Conservation (phyloP, 306 rosid genomes). For the Vachellia pachyceras region DNA sequence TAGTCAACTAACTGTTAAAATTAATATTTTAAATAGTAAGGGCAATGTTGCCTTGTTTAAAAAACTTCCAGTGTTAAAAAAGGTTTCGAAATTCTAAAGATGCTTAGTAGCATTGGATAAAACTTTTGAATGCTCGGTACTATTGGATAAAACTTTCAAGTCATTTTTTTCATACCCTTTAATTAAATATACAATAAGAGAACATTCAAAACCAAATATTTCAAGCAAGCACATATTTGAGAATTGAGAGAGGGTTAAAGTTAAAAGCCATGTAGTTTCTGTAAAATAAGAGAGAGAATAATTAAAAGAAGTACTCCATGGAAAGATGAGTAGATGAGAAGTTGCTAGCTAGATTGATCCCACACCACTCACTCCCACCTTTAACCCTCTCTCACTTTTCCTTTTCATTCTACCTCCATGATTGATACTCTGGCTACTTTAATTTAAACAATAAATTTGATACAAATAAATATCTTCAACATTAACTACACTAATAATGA, state of each 20-base stretch:
- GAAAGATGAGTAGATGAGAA: constrained; percentile 4
- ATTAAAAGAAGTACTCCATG: background rate
- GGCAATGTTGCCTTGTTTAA: too few species aligned
- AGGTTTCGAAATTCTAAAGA: too few species aligned
- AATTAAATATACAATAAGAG: background rate
- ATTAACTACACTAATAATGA: background rate
- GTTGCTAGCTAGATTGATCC: background rate
- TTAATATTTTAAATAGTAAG: too few species aligned
- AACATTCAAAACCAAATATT: background rate
- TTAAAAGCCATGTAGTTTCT: background rate
- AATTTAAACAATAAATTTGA: background rate
- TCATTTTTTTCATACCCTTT: too few species aligned
- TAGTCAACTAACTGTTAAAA: too few species aligned
- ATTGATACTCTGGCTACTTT: background rate
- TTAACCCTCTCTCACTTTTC: background rate
- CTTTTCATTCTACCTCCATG: background rate
- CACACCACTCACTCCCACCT: background rate
- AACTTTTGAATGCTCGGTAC: too few species aligned
- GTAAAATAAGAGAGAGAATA: background rate
- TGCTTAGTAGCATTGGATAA: too few species aligned
- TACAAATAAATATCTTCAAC: background rate
- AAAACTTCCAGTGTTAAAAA: too few species aligned
- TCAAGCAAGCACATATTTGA: background rate
- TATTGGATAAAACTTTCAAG: too few species aligned
- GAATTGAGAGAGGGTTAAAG: background rate